Conservation (phyloP, 2,329 filamentous ascomycete species). For the Microdochium nivale region DNA sequence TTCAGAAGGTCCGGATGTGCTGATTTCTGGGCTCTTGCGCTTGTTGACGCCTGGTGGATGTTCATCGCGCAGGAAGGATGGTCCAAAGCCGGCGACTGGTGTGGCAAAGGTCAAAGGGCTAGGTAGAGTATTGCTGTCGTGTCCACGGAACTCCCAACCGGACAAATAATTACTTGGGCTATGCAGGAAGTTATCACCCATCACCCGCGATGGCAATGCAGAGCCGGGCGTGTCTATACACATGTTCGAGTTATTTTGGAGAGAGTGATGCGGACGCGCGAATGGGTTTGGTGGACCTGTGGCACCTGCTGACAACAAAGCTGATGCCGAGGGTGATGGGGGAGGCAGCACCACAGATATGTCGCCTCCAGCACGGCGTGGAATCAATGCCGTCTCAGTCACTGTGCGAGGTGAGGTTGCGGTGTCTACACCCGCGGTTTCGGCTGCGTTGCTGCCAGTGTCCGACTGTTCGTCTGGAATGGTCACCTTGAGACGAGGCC, state of each 20-base stretch:
- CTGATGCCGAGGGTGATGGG: slow-evolving; percentile 81
- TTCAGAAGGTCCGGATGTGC: slow-evolving; percentile 29
- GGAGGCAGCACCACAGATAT: slow-evolving; percentile 69
- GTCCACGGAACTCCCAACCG: slow-evolving; percentile 70
- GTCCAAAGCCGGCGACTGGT: slow-evolving; percentile 55
- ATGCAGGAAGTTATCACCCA: slow-evolving; percentile 78
- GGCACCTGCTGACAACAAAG: slow-evolving; percentile 82
- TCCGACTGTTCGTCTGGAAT: slow-evolving; percentile 90
- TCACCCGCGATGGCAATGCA: slow-evolving; percentile 83
- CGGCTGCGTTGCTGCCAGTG: slow-evolving; percentile 61
- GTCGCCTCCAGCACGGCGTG: slow-evolving; percentile 25
- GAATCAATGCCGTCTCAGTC: slow-evolving; percentile 43
- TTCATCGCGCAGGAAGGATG: slow-evolving; percentile 55
- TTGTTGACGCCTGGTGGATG: slow-evolving; percentile 29
- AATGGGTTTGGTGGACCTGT: slow-evolving; percentile 93
- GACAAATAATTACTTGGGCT: slow-evolving; percentile 90
- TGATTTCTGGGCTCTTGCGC: slow-evolving; percentile 48
- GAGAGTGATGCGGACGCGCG: slow-evolving; percentile 73
- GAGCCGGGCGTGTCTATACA: slow-evolving; percentile 80
- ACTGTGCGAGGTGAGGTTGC: slow-evolving; percentile 48
- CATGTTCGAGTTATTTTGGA: slow-evolving; percentile 44
- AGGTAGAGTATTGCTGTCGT: slow-evolving; percentile 77
- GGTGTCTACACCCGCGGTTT: slow-evolving; percentile 51
- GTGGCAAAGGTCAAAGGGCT: slow-evolving; percentile 92
- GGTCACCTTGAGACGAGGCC: slow-evolving; percentile 83